phyloP scores from a whole-genome alignment of 106 monocot genomes.

The Xerophyta viscosa region DNA sequence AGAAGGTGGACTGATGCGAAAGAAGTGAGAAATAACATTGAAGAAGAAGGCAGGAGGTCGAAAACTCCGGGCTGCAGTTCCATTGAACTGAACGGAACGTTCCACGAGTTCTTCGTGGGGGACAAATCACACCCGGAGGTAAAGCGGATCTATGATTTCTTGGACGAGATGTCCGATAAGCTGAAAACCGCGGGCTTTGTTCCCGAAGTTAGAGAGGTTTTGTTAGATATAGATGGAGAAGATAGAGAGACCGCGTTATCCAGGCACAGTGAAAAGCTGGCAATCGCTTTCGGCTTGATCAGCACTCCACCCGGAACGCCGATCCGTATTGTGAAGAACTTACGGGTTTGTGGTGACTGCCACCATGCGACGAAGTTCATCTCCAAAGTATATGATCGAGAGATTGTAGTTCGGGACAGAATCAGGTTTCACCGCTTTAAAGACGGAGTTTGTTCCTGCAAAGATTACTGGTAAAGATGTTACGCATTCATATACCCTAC shows the following conservation, averaged over 20 bases:
- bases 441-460: conserved; percentile 25
- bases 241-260: conserved; percentile 29
- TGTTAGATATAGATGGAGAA: conserved; percentile 31
- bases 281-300: conserved; percentile 28
- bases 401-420: conserved; percentile 28
- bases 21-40: conserved; percentile 17
- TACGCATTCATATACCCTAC: no score
- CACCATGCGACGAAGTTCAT: conserved; percentile 28
- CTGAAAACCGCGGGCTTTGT: conserved; percentile 17
- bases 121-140: conserved; percentile 25
- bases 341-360: conserved; percentile 25
- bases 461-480: conserved; percentile 25
- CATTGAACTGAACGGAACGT: conserved; percentile 26
- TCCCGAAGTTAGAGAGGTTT: conserved; percentile 18
- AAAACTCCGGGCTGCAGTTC: conserved; percentile 28
- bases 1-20: conserved; percentile 20
- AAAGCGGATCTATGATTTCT: conserved; percentile 12
- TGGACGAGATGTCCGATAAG: conserved; percentile 16
- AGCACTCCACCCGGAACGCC: conserved; percentile 17
- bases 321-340: conserved; percentile 24
- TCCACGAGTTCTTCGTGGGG: conserved; percentile 24
- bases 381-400: conserved; percentile 20
- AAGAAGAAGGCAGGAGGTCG: neutral
- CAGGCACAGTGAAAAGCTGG: conserved; percentile 28
- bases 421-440: conserved; percentile 30